phyloP scores from a whole-genome alignment of 2,329 filamentous ascomycete species.

The Raffaelea arxii region DNA sequence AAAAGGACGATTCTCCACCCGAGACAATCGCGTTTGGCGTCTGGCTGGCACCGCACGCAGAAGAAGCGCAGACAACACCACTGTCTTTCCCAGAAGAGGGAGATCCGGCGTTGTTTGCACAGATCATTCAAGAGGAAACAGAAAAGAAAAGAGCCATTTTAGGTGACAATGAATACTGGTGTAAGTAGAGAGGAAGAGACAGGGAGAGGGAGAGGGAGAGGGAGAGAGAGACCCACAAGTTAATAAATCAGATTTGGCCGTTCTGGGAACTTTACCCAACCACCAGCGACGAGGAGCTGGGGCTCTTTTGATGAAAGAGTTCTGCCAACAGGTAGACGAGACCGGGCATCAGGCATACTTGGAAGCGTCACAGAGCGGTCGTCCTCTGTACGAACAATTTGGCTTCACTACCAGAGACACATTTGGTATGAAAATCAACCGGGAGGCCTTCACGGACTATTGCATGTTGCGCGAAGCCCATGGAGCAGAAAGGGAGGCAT shows the following conservation, averaged over 20 bases:
- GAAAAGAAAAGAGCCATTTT: neutral
- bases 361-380: neutral
- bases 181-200: neutral
- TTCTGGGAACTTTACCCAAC: neutral
- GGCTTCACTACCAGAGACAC: neutral
- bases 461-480: neutral
- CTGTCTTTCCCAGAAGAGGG: neutral
- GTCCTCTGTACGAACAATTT: neutral
- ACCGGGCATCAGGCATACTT: neutral
- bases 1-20: neutral
- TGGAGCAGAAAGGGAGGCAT: too few relatives aligned
- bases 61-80: neutral
- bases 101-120: neutral
- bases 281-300: neutral
- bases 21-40: neutral
- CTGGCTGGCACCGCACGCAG: neutral
- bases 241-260: neutral
- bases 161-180: neutral
- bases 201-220: too few relatives aligned
- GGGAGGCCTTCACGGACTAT: neutral
- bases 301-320: neutral
- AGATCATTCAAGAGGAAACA: neutral
- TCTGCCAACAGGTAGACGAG: neutral
- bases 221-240: too few relatives aligned
- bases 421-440: neutral